Conservation (phyloP, 1,284 basidiomycete genomes). For the Polyporus tsugae region DNA sequence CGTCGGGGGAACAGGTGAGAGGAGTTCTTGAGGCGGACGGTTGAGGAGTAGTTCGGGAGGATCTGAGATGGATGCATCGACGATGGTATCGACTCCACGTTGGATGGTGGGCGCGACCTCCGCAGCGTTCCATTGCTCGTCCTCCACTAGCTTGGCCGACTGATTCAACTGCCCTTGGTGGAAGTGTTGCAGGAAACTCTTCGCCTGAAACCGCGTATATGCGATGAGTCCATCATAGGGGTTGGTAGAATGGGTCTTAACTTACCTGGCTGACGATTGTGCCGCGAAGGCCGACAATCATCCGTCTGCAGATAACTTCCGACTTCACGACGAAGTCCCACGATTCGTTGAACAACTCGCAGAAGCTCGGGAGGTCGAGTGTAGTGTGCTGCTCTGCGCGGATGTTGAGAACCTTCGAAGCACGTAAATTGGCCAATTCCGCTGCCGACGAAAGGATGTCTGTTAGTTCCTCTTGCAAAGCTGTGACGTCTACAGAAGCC, state of each 20-base stretch:
- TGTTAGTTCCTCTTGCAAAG: slow-evolving; percentile 64
- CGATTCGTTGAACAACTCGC: slow-evolving; percentile 83
- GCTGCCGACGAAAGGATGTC: slow-evolving; percentile 84
- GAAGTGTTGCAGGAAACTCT: slow-evolving; percentile 86
- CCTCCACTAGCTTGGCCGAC: slow-evolving; percentile 91
- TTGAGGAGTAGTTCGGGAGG: slow-evolving; percentile 66
- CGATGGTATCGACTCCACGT: slow-evolving; percentile 73
- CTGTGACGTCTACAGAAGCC: slow-evolving; percentile 49
- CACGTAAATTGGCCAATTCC: slow-evolving; percentile 85
- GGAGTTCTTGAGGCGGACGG: slow-evolving; percentile 38
- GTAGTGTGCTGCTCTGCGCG: slow-evolving; percentile 83
- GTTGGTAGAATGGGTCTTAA: neutral
- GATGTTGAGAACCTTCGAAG: slow-evolving; percentile 79
- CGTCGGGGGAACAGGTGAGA: slow-evolving; percentile 32
- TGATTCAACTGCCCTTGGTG: slow-evolving; percentile 85
- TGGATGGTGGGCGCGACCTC: slow-evolving; percentile 80
- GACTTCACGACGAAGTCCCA: slow-evolving; percentile 92
- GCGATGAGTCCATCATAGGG: neutral
- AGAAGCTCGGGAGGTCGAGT: slow-evolving; percentile 79
- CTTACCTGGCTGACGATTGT: slow-evolving; percentile 81
- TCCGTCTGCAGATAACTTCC: slow-evolving; percentile 85
- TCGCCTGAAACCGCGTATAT: slow-evolving; percentile 62
- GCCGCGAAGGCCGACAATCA: slow-evolving; percentile 92
- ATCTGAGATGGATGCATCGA: slow-evolving; percentile 86
- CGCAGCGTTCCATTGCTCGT: slow-evolving; percentile 87